Evolutionary conservation across 805 yeast genomes (phyloP).

Genomic region (Metschnikowia colocasiae): DNA sequence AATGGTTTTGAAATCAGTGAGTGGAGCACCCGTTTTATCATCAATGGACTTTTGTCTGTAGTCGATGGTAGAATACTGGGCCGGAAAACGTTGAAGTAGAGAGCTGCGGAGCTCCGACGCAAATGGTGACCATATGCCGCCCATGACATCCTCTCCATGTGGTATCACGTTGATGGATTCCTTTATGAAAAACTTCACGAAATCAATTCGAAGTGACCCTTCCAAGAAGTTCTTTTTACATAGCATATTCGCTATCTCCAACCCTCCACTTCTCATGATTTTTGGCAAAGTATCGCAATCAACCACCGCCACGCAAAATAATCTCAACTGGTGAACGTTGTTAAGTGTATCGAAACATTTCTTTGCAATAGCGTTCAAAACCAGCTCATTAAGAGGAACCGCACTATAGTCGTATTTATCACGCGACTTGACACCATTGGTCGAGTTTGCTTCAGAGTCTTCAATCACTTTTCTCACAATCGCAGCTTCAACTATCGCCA

Average conservation of each 20-base stretch:
- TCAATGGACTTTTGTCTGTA: conserved; percentile 73
- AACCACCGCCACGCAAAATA: conserved; percentile 77
- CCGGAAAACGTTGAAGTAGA: conserved; percentile 59
- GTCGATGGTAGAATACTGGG: conserved; percentile 81
- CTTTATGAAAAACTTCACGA: conserved; percentile 71
- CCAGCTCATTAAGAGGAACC: conserved; percentile 42
- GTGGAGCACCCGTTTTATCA: conserved; percentile 67
- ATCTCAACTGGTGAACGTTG: conserved; percentile 62
- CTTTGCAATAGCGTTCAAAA: conserved; percentile 41
- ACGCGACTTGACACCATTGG: conserved; percentile 13
- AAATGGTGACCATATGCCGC: conserved; percentile 82
- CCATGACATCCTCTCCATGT: conserved; percentile 68
- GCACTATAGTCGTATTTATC: conserved; percentile 30
- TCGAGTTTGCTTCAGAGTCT: conserved; percentile 22
- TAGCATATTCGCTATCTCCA: conserved; percentile 88
- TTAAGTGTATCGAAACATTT: conserved; percentile 42
- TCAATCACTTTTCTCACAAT: conserved; percentile 37
- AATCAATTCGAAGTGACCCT: conserved; percentile 76
- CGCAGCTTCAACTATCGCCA: conserved; percentile 77
- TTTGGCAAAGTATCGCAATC: conserved; percentile 81
- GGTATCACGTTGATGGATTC: conserved; percentile 63
- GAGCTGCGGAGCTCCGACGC: conserved; percentile 62
- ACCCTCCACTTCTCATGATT: conserved; percentile 76
- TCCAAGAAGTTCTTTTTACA: conserved; percentile 72
- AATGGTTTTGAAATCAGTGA: conserved; percentile 69